A percentile compares a stretch with the other conserved stretches of the same genome.
Evolutionary conservation across 768 basidiomycete genomes (phyloP).

Genomic region (Gymnopilus junonius): DNA sequence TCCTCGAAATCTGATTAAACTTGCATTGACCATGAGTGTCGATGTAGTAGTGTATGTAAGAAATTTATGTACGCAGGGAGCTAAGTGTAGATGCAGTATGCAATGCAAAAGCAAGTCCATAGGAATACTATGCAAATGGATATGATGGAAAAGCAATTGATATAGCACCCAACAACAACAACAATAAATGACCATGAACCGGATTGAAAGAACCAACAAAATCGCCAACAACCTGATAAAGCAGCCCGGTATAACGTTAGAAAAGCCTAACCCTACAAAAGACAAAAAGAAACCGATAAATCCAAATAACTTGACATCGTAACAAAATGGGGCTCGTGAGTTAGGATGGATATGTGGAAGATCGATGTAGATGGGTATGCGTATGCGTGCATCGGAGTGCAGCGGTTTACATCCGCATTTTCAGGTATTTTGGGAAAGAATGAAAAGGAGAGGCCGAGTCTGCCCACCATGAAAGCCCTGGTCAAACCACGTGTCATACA

Average conservation of each 20-base stretch:
- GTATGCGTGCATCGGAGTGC: not conserved
- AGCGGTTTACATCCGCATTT: not conserved
- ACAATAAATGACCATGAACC: too few species aligned
- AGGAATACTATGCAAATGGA: not conserved
- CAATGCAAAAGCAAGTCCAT: slow-evolving; percentile 1
- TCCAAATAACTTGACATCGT: not conserved
- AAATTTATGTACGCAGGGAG: too few species aligned
- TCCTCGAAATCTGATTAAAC: too few species aligned
- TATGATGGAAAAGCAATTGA: too few species aligned
- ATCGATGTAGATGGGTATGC: not conserved
- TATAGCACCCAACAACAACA: not conserved
- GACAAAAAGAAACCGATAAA: not conserved
- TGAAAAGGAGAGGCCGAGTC: not conserved
- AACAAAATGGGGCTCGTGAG: not conserved
- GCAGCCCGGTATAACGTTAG: not conserved
- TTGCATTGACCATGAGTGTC: too few species aligned
- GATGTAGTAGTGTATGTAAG: too few species aligned
- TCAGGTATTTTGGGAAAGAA: not conserved
- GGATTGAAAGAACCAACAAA: not conserved
- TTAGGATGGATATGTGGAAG: not conserved
- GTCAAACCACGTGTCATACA: not conserved
- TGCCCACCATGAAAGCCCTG: not conserved
- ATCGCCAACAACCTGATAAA: not conserved
- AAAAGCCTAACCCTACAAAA: not conserved
- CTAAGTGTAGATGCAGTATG: not conserved